A percentile compares a stretch with the other conserved stretches of the same genome.
Conservation (phyloP, 2,329 filamentous ascomycete genomes). For the Colletotrichum sp. region DNA sequence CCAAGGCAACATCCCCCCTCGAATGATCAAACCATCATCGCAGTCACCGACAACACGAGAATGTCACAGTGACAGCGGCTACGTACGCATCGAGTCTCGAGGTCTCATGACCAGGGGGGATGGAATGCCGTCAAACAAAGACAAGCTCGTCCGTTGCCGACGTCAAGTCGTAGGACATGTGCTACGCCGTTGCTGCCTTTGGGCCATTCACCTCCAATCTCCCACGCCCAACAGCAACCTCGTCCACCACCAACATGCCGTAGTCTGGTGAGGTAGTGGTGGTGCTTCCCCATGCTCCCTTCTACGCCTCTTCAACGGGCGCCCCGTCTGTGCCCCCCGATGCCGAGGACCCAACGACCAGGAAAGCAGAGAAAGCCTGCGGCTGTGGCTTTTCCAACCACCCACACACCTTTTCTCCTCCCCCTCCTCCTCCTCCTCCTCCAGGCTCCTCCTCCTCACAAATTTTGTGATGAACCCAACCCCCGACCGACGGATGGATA, state of each 20-base stretch:
- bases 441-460: neutral
- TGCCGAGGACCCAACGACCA: slow-evolving; percentile 2
- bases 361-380: neutral
- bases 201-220: neutral
- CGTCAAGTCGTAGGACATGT: neutral
- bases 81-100: neutral
- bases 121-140: neutral
- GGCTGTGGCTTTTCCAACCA: neutral
- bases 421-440: neutral
- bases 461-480: neutral
- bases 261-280: neutral
- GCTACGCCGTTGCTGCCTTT: neutral
- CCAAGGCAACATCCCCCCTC: neutral
- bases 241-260: neutral
- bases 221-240: neutral
- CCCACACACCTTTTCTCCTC: neutral
- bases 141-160: neutral
- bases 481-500: neutral
- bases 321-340: slow-evolving; percentile 5
- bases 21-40: neutral
- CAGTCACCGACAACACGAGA: slow-evolving; percentile 4
- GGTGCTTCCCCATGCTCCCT: neutral
- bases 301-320: slow-evolving; percentile 8
- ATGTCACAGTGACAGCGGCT: slow-evolving; percentile 11
- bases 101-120: neutral